Conservation (phyloP, 768 basidiomycete genomes). For the Mycena galopus region DNA sequence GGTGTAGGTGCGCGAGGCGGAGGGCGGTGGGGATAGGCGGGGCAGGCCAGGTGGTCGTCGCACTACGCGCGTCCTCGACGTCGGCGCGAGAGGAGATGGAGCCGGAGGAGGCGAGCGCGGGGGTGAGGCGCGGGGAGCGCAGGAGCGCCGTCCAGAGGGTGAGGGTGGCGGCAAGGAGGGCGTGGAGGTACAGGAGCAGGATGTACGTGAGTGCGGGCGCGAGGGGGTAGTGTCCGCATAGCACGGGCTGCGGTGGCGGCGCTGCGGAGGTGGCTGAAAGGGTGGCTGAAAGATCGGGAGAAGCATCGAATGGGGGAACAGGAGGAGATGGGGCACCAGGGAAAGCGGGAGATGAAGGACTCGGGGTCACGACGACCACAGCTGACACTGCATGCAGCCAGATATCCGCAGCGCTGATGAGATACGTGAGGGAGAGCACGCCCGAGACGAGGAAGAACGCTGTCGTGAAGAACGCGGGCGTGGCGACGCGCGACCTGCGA, state of each 20-base stretch:
- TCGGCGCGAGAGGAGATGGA: not conserved
- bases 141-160: constrained; percentile 22
- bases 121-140: constrained; percentile 24
- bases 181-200: constrained; percentile 28
- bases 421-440: constrained; percentile 5
- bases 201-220: constrained; percentile 28
- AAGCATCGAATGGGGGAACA: not conserved
- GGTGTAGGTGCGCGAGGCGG: constrained; percentile 26
- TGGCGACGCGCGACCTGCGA: constrained; percentile 7
- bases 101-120: not conserved
- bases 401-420: constrained; percentile 25
- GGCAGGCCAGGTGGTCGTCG: constrained; percentile 9
- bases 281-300: not conserved
- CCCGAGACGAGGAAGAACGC: constrained; percentile 21
- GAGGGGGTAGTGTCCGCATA: constrained; percentile 31
- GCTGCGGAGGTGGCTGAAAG: not conserved
- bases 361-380: constrained; percentile 11
- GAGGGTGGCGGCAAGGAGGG: constrained; percentile 17
- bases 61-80: not conserved
- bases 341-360: not conserved
- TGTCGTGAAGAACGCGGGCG: constrained; percentile 27
- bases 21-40: constrained; percentile 28
- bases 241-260: not conserved
- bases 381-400: constrained; percentile 33
- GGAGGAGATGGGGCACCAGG: too few relatives aligned